Evolutionary conservation across 495 filamentous ascomycete species (phyloP).

Genomic region (Aspergillus cavernicola): DNA sequence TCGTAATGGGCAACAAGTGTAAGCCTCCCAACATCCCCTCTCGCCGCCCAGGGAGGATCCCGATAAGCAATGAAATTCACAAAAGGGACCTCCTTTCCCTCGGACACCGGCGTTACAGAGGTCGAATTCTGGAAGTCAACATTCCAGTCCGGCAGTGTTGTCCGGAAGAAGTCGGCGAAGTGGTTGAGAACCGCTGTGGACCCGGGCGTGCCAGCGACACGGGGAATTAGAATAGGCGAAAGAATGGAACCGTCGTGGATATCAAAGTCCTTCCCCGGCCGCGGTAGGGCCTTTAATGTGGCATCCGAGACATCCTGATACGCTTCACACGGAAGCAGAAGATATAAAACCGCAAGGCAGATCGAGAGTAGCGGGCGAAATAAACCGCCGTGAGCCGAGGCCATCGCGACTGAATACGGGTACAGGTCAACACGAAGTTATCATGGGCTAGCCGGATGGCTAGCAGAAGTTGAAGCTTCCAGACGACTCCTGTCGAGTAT

Average conservation of each 20-base stretch:
- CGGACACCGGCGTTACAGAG: conserved; percentile 68
- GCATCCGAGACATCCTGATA: conserved; percentile 74
- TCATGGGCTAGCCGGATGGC: neutral
- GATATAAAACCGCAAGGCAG: conserved; percentile 24
- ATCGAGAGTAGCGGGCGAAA: conserved; percentile 26
- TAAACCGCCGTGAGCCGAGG: conserved; percentile 25
- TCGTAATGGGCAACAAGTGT: conserved; percentile 96
- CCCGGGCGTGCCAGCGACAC: conserved; percentile 81
- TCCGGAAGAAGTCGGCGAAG: conserved; percentile 75
- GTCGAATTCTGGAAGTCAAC: conserved; percentile 85
- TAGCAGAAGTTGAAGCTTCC: neutral
- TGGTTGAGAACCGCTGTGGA: conserved; percentile 73
- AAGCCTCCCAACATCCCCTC: conserved; percentile 72
- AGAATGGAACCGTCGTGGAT: conserved; percentile 69
- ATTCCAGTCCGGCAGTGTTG: conserved; percentile 71
- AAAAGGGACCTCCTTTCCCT: conserved; percentile 70
- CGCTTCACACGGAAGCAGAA: conserved; percentile 40
- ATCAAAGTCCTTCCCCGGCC: conserved; percentile 74
- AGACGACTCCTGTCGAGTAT: neutral
- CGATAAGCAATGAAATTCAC: conserved; percentile 81
- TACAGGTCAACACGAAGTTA: neutral
- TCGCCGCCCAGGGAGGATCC: conserved; percentile 75
- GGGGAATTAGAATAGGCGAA: conserved; percentile 84
- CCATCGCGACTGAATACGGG: conserved; percentile 23
- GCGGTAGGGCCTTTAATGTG: conserved; percentile 62